Evolutionary conservation across 257 asterid species (phyloP), one percentile per base, ranked within the genome.

Genomic region (Solanum infundibuliforme): DNA sequence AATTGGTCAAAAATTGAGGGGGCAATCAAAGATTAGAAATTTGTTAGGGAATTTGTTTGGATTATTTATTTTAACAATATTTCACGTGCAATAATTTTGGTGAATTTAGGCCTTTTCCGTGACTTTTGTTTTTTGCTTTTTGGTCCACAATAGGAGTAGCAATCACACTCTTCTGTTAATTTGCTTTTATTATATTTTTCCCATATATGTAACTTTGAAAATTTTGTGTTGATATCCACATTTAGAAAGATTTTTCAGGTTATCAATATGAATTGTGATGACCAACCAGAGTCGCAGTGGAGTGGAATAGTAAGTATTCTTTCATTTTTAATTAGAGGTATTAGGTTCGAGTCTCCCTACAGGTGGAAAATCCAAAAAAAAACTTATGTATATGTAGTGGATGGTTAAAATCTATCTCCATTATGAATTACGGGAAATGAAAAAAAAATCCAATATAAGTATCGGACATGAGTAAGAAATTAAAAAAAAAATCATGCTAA

Each of bases 201-300:
- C 5, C n/a, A 81, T 8, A 79, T 46, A 21, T 35, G 29, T 35
- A 35, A 74, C 20, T 35, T 74, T 74, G 29, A 35, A 74, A 74
- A 35, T 20, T 74, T 35, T 14, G 31, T 35, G 82, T 74, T 18
- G 43, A 34, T 34, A 21, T 21, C 48, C 29, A 21, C 27, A 21
- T 35, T 74, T 74, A 35, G 71, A 20, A 55, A 55, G n/a, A 20
- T 7, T 20, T 18, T 55, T 55, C n/a, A 20, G 9, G 65, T 55
- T 55, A 55, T 55, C 25, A 55, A 55, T 20, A 55, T 7, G 25
- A 20, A 20, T 20, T 7, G 65, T 55, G 65, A 55, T 55, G 65
- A 55, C 4, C n/a, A 55, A 55, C 0, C 4, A 18, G n/a, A 7
- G n/a, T 20, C 0, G 3, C 0, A 6, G 0, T 55, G 5, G 2